Conservation (phyloP, 805 yeast species). For the Teunomyces funiuensis region DNA sequence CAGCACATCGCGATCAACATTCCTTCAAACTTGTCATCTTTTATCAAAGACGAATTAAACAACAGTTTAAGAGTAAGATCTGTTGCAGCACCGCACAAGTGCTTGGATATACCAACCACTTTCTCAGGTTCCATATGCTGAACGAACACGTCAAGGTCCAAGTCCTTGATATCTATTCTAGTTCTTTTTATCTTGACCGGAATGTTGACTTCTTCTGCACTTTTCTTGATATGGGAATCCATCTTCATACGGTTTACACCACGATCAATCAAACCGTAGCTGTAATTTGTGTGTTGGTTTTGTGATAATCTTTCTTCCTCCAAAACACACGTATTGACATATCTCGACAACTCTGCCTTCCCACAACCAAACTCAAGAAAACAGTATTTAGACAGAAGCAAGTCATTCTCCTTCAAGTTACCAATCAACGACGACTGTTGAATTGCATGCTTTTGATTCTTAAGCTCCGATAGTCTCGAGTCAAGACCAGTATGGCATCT, state of each 20-base stretch:
- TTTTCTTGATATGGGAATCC: conserved; percentile 66
- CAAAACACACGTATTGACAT: conserved; percentile 43
- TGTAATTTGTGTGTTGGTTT: conserved; percentile 18
- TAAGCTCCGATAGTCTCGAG: conserved; percentile 46
- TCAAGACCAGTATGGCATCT: conserved; percentile 31
- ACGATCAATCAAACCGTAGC: conserved; percentile 70
- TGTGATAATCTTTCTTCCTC: conserved; percentile 17
- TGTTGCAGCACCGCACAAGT: conserved; percentile 92
- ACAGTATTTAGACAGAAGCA: conserved; percentile 37
- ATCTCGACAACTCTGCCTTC: conserved; percentile 77
- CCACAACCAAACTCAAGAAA: conserved; percentile 91
- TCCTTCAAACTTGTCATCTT: conserved; percentile 43
- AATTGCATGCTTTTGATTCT: conserved; percentile 69
- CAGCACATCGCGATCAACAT: conserved; percentile 90
- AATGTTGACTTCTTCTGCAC: conserved; percentile 32
- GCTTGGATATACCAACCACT: conserved; percentile 75
- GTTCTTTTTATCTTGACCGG: conserved; percentile 43
- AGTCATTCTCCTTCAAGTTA: conserved; percentile 46
- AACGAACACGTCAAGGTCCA: conserved; percentile 50
- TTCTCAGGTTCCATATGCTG: conserved; percentile 17
- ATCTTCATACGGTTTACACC: conserved; percentile 75
- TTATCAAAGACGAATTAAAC: conserved; percentile 32
- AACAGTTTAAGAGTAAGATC: conserved; percentile 77
- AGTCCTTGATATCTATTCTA: conserved; percentile 79
- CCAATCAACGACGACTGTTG: conserved; percentile 84